Evolutionary conservation across 2,329 filamentous ascomycete genomes (phyloP).

Genomic region (Penicillium sp.): DNA sequence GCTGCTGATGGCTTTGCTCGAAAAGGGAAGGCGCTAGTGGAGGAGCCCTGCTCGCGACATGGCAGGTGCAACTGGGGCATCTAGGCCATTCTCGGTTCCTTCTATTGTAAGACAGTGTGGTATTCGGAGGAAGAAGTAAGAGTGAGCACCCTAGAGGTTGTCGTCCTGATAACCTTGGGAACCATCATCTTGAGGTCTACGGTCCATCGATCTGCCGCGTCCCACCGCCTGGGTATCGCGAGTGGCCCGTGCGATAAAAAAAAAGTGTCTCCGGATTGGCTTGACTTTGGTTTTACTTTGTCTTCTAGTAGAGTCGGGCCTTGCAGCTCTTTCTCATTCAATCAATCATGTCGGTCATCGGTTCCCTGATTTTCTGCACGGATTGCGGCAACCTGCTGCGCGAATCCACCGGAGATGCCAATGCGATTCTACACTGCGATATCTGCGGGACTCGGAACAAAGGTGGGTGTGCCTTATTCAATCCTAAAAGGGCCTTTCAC

Average conservation of each 20-base stretch:
- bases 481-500: not conserved
- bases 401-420: slow-evolving; percentile 73
- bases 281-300: slow-evolving; percentile 2
- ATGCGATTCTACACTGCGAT: slow-evolving; percentile 78
- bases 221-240: slow-evolving; percentile 25
- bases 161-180: too few species aligned
- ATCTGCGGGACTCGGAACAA: slow-evolving; percentile 84
- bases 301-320: not conserved
- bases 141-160: too few species aligned
- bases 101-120: too few species aligned
- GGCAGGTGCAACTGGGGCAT: slow-evolving; percentile 23
- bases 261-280: slow-evolving; percentile 19
- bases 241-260: slow-evolving; percentile 27
- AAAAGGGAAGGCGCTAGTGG: slow-evolving; percentile 25
- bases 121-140: too few species aligned
- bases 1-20: slow-evolving; percentile 5
- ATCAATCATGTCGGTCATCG: slow-evolving; percentile 77
- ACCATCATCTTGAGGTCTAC: slow-evolving; percentile 26
- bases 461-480: slow-evolving; percentile 60
- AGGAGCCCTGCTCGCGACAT: slow-evolving; percentile 38
- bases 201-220: slow-evolving; percentile 23
- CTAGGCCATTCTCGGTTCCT: slow-evolving; percentile 24
- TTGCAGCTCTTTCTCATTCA: not conserved
- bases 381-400: slow-evolving; percentile 91
- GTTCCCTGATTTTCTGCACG: slow-evolving; percentile 88